These are phyloP conservation scores for Mycosphaerelloides madeirae DNA, from an alignment of 2,329 filamentous ascomycete genomes.

Conservation along the genomic window DNA sequence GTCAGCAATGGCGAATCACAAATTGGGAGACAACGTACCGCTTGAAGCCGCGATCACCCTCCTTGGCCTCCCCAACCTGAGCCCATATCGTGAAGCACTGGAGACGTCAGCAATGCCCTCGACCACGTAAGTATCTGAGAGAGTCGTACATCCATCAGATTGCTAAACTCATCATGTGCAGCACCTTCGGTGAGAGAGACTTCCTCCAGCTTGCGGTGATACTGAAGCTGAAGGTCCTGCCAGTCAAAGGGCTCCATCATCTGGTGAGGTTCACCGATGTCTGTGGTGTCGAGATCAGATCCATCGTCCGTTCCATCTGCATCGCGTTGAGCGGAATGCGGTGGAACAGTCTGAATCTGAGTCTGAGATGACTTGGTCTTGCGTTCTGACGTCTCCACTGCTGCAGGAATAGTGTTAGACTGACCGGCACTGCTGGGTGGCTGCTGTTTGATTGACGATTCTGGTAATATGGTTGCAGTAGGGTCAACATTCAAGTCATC, in stretches of 20 bases:
- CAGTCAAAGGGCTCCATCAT: slow-evolving; percentile 62
- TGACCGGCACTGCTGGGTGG: background rate
- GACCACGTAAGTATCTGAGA: background rate
- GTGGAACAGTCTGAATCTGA: background rate
- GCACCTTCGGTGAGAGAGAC: slow-evolving; percentile 60
- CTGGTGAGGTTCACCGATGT: slow-evolving; percentile 24
- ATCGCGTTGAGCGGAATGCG: background rate
- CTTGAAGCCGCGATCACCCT: slow-evolving; percentile 72
- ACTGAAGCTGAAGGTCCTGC: slow-evolving; percentile 68
- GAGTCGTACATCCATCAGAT: slow-evolving; percentile 56
- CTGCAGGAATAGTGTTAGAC: background rate
- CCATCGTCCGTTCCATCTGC: slow-evolving; percentile 11
- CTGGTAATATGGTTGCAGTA: background rate
- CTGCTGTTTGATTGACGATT: slow-evolving; percentile 1
- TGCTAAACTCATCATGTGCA: slow-evolving; percentile 25
- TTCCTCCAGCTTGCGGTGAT: slow-evolving; percentile 60
- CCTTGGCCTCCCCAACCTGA: slow-evolving; percentile 63
- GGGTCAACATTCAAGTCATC: slow-evolving; percentile 4
- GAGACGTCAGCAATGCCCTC: slow-evolving; percentile 6
- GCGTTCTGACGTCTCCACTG: background rate
- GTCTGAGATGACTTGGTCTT: background rate
- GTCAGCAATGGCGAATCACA: background rate
- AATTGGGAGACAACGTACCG: slow-evolving; percentile 49
- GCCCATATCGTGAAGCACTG: slow-evolving; percentile 81
- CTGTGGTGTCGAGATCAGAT: slow-evolving; percentile 17